Percentiles rank a stretch among this genome's conserved stretches.
These are phyloP conservation scores for Calonectria pauciramosa DNA, from an alignment of 2,329 filamentous ascomycete genomes.

Conservation along the genomic window DNA sequence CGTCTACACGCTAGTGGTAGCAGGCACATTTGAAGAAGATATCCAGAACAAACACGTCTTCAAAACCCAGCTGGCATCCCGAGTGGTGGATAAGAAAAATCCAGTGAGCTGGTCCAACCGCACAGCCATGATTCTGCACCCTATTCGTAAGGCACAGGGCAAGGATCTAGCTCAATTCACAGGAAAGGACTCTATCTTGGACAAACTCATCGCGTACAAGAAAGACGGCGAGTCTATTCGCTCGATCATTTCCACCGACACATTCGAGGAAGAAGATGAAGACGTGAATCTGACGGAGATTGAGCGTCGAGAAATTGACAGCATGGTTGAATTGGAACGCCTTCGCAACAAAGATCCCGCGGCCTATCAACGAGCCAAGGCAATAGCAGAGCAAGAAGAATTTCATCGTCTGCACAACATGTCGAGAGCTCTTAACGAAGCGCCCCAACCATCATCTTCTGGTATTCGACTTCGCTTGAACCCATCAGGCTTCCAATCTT, in stretches of 20 bases:
- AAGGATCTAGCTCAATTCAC: conserved; percentile 65
- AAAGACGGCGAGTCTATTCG: conserved; percentile 58
- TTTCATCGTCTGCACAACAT: conserved; percentile 6
- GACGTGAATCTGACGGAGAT: conserved; percentile 68
- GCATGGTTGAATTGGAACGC: conserved; percentile 50
- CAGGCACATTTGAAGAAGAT: conserved; percentile 83
- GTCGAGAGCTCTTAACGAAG: background rate
- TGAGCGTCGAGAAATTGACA: conserved; percentile 69
- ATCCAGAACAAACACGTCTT: conserved; percentile 83
- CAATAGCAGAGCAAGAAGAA: background rate
- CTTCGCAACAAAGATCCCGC: conserved; percentile 51
- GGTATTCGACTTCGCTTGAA: background rate
- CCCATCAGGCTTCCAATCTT: conserved; percentile 6
- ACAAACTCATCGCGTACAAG: conserved; percentile 58
- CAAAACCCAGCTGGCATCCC: conserved; percentile 83
- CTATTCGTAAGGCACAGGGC: conserved; percentile 65
- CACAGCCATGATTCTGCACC: conserved; percentile 69
- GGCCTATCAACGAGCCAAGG: conserved; percentile 45
- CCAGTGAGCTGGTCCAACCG: conserved; percentile 75
- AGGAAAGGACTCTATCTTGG: conserved; percentile 75
- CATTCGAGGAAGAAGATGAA: conserved; percentile 78
- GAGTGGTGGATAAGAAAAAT: conserved; percentile 88
- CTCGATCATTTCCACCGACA: conserved; percentile 76
- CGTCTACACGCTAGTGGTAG: conserved; percentile 85
- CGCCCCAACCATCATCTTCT: background rate